Conservation (phyloP, 495 filamentous ascomycete species). For the Penicillium salamii region DNA sequence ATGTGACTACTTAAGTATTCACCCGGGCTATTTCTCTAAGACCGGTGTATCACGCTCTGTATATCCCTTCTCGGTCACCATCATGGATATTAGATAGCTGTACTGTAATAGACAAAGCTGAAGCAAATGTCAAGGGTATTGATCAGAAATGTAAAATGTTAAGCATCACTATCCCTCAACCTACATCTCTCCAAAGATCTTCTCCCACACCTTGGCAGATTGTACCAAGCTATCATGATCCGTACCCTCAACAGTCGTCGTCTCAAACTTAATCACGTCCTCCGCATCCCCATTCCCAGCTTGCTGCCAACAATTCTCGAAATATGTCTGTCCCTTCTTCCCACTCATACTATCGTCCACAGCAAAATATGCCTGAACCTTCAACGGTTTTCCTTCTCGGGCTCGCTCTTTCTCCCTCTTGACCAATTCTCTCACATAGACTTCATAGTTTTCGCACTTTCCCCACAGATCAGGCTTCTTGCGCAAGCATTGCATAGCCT, state of each 20-base stretch:
- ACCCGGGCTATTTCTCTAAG: too few relatives aligned
- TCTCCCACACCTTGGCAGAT: slow-evolving; percentile 22
- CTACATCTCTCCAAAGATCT: slow-evolving; percentile 10
- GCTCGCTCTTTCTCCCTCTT: slow-evolving; percentile 1
- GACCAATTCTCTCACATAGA: slow-evolving; percentile 18
- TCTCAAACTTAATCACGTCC: slow-evolving; percentile 16
- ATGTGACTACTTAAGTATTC: too few relatives aligned
- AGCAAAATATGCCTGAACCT: slow-evolving; percentile 24
- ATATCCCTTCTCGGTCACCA: too few relatives aligned
- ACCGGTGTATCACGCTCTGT: too few relatives aligned
- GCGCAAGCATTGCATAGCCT: slow-evolving; percentile 31
- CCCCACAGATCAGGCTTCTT: slow-evolving; percentile 29
- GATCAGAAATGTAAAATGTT: too few relatives aligned
- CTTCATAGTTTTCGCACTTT: slow-evolving; percentile 26
- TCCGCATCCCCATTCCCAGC: neutral
- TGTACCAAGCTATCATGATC: slow-evolving; percentile 32
- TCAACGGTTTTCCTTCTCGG: neutral
- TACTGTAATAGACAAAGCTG: too few relatives aligned
- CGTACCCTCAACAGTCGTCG: slow-evolving; percentile 12
- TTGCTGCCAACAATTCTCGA: slow-evolving; percentile 30
- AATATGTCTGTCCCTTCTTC: slow-evolving; percentile 26
- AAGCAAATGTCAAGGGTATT: too few relatives aligned
- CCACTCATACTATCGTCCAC: slow-evolving; percentile 30
- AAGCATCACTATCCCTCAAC: neutral
- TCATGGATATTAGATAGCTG: too few relatives aligned